phyloP scores from a whole-genome alignment of 176 grass and related monocot genomes.

The Oryza rufipogon region DNA sequence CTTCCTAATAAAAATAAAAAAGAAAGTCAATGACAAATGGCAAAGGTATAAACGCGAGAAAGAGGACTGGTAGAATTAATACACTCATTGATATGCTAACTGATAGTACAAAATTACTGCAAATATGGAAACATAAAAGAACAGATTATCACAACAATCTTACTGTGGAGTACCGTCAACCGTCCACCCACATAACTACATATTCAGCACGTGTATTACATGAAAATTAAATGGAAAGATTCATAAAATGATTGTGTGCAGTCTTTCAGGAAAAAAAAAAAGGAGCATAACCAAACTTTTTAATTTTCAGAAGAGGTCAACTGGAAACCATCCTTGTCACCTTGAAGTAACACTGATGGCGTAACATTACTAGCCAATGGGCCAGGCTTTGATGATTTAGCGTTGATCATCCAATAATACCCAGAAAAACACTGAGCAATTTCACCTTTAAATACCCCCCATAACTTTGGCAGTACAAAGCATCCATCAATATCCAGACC shows the following conservation, averaged over 20 bases:
- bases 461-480: not conserved
- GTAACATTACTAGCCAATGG: not conserved
- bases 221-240: slow-evolving; percentile 28
- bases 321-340: not conserved
- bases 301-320: not conserved
- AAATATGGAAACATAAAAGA: not conserved
- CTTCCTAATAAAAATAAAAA: slow-evolving; percentile 59
- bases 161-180: not conserved
- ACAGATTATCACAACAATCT: slow-evolving; percentile 36
- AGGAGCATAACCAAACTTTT: not conserved
- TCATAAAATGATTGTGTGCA: slow-evolving; percentile 12
- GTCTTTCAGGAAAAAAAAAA: not conserved
- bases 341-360: not conserved
- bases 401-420: not conserved
- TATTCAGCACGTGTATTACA: slow-evolving; percentile 4
- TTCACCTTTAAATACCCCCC: not conserved
- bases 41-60: slow-evolving; percentile 18
- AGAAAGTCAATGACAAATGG: slow-evolving; percentile 35
- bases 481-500: not conserved
- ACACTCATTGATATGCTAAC: slow-evolving; percentile 9
- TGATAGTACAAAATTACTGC: slow-evolving; percentile 4
- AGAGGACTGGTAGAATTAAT: slow-evolving; percentile 5
- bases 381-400: not conserved
- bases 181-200: slow-evolving; percentile 1
- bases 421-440: slow-evolving; percentile 15